Base-by-base conservation (phyloP, 345 rosid species). In the Linum trigynum region DNA sequence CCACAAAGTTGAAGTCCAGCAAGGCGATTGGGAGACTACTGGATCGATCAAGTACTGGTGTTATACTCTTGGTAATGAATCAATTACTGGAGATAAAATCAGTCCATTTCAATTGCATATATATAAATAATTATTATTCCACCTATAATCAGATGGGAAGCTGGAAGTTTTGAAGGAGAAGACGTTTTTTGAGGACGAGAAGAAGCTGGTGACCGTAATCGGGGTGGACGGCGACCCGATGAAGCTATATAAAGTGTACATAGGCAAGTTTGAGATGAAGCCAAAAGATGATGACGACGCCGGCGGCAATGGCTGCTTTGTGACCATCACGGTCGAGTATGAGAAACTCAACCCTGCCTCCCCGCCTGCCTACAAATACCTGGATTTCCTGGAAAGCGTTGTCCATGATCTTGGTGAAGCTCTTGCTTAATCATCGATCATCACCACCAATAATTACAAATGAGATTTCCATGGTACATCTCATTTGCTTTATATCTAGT, bases 141-240 rank as follows among this genome's bases (percentile, higher is more conserved):
- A 7, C 48, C 7, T 5, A 8, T 12, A 16, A 40, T 5, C 55
- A 80, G 81, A 62, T 8, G 84, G 84, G 38, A 72, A 68, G 41
- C 2, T 36, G 1, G 79, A 64, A 43, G 53, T 39, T 1, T 65
- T 72, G 7, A 80, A 80, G 14, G 77, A 75, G 65, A 75, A 10
- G 51, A 45, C 72, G 7, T 71, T 57, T 39, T 8, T 66, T 0
- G 77, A 77, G 5, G 81, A 72, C 1, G 70, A 42, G 2, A 72
- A 65, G 40, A 59, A 41, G 68, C 17, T 53, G 9, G 63, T 80
- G 36, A 67, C 59, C 36, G 57, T 75, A 0, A 55, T 23, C 2
- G 79, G 75, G 0, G 23, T 72, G 48, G 81, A 75, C 56, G 84
- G 84, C 6, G 68, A 80, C 45, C 41, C 72, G 2, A 64, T 80